These are phyloP conservation scores for Phytophthora cryptogea DNA, from an alignment of 352 stramenopile species.

Conservation along the genomic window DNA sequence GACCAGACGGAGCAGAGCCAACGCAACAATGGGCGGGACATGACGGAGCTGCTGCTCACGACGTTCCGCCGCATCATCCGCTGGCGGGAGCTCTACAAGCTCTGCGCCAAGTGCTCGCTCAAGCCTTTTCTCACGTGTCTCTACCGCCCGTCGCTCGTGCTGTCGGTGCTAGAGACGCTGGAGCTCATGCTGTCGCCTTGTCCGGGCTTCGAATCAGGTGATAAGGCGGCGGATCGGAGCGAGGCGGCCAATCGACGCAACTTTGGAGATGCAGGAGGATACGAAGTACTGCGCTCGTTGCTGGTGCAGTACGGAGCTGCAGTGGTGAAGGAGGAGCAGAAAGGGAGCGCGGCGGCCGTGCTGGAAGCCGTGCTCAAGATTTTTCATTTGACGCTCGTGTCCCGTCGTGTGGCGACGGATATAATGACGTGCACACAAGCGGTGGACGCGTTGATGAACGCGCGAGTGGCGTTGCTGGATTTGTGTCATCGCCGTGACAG, in stretches of 20 bases:
- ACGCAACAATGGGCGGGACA: constrained; percentile 51
- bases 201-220: constrained; percentile 49
- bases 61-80: constrained; percentile 77
- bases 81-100: constrained; percentile 81
- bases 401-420: constrained; percentile 56
- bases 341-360: constrained; percentile 34
- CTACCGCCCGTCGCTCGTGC: constrained; percentile 59
- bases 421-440: constrained; percentile 61
- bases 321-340: constrained; percentile 19
- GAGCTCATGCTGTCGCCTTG: constrained; percentile 63
- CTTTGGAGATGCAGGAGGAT: constrained; percentile 75
- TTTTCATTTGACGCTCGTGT: constrained; percentile 69
- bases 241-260: constrained; percentile 78
- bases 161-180: constrained; percentile 68
- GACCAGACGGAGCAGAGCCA: constrained; percentile 64
- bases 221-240: constrained; percentile 70
- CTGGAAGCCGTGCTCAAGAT: constrained; percentile 57
- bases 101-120: constrained; percentile 82
- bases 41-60: constrained; percentile 72
- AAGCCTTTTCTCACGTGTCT: constrained; percentile 80
- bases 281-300: constrained; percentile 66
- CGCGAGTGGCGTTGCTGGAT: constrained; percentile 64
- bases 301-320: constrained; percentile 62
- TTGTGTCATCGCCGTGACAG: constrained; percentile 56
- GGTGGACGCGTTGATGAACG: constrained; percentile 66